Conservation (phyloP, 257 asterid genomes). For the Fraxinus pennsylvanica region DNA sequence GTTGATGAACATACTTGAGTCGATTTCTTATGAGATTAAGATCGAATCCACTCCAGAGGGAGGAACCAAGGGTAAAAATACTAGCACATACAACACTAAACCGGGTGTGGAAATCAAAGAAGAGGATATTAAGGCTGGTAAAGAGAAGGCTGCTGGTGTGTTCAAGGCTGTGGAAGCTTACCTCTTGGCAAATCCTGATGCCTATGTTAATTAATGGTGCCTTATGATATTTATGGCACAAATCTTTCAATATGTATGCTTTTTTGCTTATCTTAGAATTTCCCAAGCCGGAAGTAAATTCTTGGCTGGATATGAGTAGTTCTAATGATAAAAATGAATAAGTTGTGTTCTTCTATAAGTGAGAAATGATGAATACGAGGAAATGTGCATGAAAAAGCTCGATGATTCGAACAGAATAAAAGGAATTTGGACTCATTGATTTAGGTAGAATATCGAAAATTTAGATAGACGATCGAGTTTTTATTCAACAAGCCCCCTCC, state of each 20-base stretch:
- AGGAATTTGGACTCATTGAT: too few relatives aligned
- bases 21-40: conserved; percentile 25
- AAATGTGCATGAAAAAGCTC: too few relatives aligned
- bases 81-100: conserved; percentile 11
- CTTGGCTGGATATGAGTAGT: not conserved
- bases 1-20: conserved; percentile 24
- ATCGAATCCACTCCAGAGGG: conserved; percentile 29
- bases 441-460: too few relatives aligned
- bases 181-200: conserved; percentile 32
- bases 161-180: conserved; percentile 38
- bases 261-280: not conserved
- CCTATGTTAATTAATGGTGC: conserved; percentile 1
- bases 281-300: not conserved
- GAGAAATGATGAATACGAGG: too few relatives aligned
- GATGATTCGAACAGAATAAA: too few relatives aligned
- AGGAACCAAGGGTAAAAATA: conserved; percentile 20
- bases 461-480: too few relatives aligned
- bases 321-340: not conserved
- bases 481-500: too few relatives aligned
- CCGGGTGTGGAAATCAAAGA: conserved; percentile 22
- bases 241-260: not conserved
- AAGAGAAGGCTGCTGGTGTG: conserved; percentile 24
- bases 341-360: not conserved
- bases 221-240: not conserved
- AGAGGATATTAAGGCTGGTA: conserved; percentile 29